These are phyloP conservation scores for Trypanosoma mega DNA, from an alignment of 208 protist genomes.

Conservation along the genomic window DNA sequence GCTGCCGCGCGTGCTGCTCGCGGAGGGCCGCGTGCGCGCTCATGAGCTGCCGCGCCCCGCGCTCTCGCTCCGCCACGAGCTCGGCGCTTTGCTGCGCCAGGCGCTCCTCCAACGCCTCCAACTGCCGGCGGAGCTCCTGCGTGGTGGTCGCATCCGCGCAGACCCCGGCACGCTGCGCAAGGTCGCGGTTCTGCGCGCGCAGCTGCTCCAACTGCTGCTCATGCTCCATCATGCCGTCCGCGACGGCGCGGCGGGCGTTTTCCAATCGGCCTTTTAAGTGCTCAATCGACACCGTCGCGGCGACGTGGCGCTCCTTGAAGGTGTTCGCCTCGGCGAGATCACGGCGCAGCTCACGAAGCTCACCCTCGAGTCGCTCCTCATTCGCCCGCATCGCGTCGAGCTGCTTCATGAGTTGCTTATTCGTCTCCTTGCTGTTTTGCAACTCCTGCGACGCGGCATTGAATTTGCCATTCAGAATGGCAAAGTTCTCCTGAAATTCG, in stretches of 20 bases:
- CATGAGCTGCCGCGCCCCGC: slow-evolving; percentile 56
- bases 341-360: slow-evolving; percentile 34
- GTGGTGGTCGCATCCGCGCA: slow-evolving; percentile 37
- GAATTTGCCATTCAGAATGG: slow-evolving; percentile 67
- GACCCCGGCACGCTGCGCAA: slow-evolving; percentile 60
- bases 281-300: slow-evolving; percentile 42
- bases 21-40: slow-evolving; percentile 70
- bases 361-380: slow-evolving; percentile 45
- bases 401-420: slow-evolving; percentile 38
- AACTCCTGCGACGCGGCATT: slow-evolving; percentile 48
- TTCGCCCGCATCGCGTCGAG: slow-evolving; percentile 30
- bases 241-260: slow-evolving; percentile 35
- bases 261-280: slow-evolving; percentile 61
- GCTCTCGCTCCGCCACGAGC: slow-evolving; percentile 63
- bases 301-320: slow-evolving; percentile 51
- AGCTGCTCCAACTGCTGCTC: slow-evolving; percentile 71
- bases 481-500: slow-evolving; percentile 85
- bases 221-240: slow-evolving; percentile 58
- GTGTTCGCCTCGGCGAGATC: slow-evolving; percentile 41
- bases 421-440: slow-evolving; percentile 30
- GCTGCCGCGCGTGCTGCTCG: slow-evolving; percentile 64
- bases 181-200: slow-evolving; percentile 60
- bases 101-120: slow-evolving; percentile 65
- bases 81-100: slow-evolving; percentile 39
- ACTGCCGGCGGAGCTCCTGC: slow-evolving; percentile 50